Evolutionary conservation across 2,329 filamentous ascomycete genomes (phyloP).

Genomic region (Aureobasidium subglaciale): DNA sequence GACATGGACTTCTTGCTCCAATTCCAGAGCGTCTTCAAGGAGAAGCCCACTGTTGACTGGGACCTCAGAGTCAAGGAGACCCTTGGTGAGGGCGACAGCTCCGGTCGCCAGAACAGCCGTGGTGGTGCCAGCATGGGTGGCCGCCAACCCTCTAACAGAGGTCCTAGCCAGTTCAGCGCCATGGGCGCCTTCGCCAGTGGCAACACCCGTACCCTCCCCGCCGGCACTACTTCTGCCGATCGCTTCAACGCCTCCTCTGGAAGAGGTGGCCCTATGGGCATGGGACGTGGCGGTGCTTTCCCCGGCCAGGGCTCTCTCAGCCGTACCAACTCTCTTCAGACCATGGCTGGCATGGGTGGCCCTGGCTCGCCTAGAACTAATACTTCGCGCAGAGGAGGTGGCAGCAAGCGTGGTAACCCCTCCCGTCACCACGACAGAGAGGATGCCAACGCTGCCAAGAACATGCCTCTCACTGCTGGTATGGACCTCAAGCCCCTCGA

Average conservation of each 20-base stretch:
- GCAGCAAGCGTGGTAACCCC: slow-evolving; percentile 53
- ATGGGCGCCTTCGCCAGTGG: slow-evolving; percentile 13
- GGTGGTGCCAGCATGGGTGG: slow-evolving; percentile 42
- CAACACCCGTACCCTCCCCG: slow-evolving; percentile 52
- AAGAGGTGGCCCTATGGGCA: slow-evolving; percentile 25
- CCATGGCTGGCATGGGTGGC: slow-evolving; percentile 49
- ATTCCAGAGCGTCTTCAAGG: slow-evolving; percentile 92
- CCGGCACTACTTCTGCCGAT: slow-evolving; percentile 69
- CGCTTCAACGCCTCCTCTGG: slow-evolving; percentile 49
- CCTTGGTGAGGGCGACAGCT: slow-evolving; percentile 45
- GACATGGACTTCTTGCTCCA: slow-evolving; percentile 92
- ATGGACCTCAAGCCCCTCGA: slow-evolving; percentile 74
- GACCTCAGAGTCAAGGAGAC: slow-evolving; percentile 78
- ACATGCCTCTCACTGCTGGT: slow-evolving; percentile 84
- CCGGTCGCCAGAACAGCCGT: slow-evolving; percentile 53
- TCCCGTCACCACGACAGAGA: slow-evolving; percentile 43
- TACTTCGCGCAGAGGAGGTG: slow-evolving; percentile 45
- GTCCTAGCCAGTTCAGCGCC: slow-evolving; percentile 19
- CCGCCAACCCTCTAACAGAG: slow-evolving; percentile 27
- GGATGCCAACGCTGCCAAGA: slow-evolving; percentile 67
- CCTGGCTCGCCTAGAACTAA: slow-evolving; percentile 61
- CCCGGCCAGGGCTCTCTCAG: slow-evolving; percentile 60
- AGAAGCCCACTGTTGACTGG: slow-evolving; percentile 93
- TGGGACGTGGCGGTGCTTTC: slow-evolving; percentile 54
- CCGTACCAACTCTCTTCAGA: slow-evolving; percentile 54